Percentiles rank a stretch among this genome's conserved stretches.
Evolutionary conservation across 2,329 filamentous ascomycete species (phyloP).

Genomic region (Fusarium solani-melongenae): DNA sequence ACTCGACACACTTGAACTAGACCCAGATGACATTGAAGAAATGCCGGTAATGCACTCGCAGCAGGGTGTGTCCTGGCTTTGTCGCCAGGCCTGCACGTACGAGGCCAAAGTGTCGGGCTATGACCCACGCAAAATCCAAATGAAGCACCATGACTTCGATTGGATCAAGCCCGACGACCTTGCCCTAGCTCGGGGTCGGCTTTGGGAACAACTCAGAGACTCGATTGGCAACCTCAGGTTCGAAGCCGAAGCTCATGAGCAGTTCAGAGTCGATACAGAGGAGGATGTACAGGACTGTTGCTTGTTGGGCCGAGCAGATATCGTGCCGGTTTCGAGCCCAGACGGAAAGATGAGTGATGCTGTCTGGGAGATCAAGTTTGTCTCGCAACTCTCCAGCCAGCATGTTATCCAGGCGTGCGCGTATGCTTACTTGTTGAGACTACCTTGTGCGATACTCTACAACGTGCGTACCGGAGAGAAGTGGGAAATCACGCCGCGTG

Average conservation of each 20-base stretch:
- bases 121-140: conserved; percentile 39
- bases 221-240: conserved; percentile 4
- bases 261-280: neutral
- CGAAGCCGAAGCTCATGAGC: neutral
- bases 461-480: conserved; percentile 45
- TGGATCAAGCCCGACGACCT: conserved; percentile 41
- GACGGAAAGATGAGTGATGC: neutral
- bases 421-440: conserved; percentile 40
- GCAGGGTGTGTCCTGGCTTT: conserved; percentile 39
- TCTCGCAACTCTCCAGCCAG: conserved; percentile 37
- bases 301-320: conserved; percentile 26
- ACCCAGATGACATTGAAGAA: neutral
- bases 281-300: neutral
- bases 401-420: conserved; percentile 42
- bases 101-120: conserved; percentile 40
- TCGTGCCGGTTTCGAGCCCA: neutral
- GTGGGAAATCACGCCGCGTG: conserved; percentile 25
- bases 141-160: conserved; percentile 41
- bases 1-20: conserved; percentile 20
- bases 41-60: neutral
- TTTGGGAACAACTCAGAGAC: conserved; percentile 22
- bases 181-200: conserved; percentile 29
- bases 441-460: conserved; percentile 39
- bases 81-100: conserved; percentile 41
- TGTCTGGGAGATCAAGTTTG: conserved; percentile 48